A percentile compares a stretch with the other conserved stretches of the same genome.
phyloP scores from a whole-genome alignment of 495 filamentous ascomycete genomes.

The Talaromyces proteolyticus region DNA sequence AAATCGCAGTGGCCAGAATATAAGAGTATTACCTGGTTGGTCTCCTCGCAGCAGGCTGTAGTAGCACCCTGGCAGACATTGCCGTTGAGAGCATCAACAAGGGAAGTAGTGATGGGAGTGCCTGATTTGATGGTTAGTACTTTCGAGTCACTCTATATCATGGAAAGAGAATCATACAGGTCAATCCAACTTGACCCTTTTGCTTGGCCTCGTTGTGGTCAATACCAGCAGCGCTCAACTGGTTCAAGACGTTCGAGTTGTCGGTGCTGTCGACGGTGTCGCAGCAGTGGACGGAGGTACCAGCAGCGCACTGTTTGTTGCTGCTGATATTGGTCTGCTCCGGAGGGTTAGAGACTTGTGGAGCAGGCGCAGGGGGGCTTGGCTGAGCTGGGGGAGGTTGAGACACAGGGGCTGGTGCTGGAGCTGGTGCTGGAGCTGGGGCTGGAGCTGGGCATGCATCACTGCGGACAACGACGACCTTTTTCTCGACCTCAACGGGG shows the following conservation, averaged over 20 bases:
- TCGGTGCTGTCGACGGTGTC: conserved; percentile 8
- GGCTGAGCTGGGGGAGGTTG: background rate
- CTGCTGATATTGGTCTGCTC: background rate
- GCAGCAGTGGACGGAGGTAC: conserved; percentile 6
- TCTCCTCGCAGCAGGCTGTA: conserved; percentile 7
- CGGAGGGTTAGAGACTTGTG: conserved; percentile 6
- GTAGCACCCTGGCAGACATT: conserved; percentile 7
- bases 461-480: conserved; percentile 8
- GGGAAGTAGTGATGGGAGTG: conserved; percentile 7
- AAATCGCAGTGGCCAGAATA: background rate
- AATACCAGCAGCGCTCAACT: conserved; percentile 2
- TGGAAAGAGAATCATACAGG: no score
- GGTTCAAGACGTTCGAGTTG: conserved; percentile 8
- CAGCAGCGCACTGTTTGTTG: conserved; percentile 6
- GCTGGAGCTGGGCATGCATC: conserved; percentile 7
- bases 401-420: background rate
- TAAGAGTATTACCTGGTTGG: conserved; percentile 1
- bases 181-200: conserved; percentile 7
- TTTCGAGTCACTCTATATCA: no score
- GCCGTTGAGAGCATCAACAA: conserved; percentile 6
- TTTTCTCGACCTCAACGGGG: conserved; percentile 6
- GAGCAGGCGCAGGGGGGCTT: background rate
- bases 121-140: background rate
- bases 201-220: background rate
- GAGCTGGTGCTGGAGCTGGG: conserved; percentile 1